Percentiles rank a stretch among this genome's conserved stretches.
phyloP scores from a whole-genome alignment of 306 rosid species.

The Oxytropis ochrocephala region DNA sequence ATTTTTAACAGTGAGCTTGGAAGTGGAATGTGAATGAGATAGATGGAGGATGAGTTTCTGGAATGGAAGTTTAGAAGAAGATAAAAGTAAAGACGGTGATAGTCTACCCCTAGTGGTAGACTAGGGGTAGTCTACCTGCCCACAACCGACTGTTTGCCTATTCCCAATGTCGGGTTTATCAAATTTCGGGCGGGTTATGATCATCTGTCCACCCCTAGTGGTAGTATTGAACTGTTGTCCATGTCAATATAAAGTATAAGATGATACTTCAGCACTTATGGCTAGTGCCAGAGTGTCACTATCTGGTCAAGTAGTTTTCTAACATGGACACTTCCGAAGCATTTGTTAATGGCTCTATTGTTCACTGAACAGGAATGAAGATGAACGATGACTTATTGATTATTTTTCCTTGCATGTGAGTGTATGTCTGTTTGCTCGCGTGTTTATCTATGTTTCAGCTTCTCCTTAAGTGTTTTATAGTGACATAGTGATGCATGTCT shows the following conservation, averaged over 20 bases:
- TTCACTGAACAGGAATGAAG: neutral
- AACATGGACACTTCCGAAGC: neutral
- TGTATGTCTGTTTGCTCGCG: neutral
- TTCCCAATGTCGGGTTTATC: too few species aligned
- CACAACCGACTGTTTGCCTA: too few species aligned
- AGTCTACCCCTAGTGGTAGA: too few species aligned
- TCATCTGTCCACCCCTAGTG: too few species aligned
- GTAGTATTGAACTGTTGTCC: neutral
- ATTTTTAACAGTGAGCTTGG: too few species aligned
- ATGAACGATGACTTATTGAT: neutral
- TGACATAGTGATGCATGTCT: neutral
- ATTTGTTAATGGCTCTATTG: neutral
- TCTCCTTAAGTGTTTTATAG: neutral
- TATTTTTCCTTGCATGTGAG: neutral
- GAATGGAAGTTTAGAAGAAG: too few species aligned
- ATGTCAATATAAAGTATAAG: neutral
- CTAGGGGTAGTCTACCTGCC: too few species aligned
- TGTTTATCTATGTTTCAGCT: neutral
- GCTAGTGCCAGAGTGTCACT: neutral
- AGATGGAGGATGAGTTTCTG: too few species aligned
- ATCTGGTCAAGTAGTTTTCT: neutral
- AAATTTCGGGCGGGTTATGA: too few species aligned
- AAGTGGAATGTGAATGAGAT: too few species aligned
- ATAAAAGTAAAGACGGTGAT: too few species aligned
- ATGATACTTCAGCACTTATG: neutral